Percentiles rank a stretch among this genome's conserved stretches.
These are phyloP conservation scores for Gamsiella multidivaricata DNA, from an alignment of 192 early-diverging fungal species.

Conservation along the genomic window DNA sequence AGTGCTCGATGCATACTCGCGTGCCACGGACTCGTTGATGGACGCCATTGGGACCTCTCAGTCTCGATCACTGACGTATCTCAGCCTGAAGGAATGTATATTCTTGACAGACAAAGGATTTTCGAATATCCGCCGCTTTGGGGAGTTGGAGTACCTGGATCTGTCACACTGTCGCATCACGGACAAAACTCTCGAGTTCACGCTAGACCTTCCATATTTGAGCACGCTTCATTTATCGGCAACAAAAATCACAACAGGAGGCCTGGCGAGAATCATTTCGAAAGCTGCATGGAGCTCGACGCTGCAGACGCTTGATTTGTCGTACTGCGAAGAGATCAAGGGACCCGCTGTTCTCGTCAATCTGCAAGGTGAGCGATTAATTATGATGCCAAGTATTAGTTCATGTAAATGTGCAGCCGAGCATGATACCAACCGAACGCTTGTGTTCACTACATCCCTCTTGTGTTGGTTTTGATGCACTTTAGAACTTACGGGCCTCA, in stretches of 20 bases:
- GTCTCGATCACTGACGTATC: conserved; percentile 37
- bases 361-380: conserved; percentile 40
- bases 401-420: too few relatives aligned
- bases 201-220: conserved; percentile 30
- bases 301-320: conserved; percentile 51
- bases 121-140: conserved; percentile 46
- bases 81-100: conserved; percentile 57
- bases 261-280: conserved; percentile 43
- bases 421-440: too few relatives aligned
- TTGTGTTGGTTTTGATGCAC: too few relatives aligned
- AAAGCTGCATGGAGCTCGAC: conserved; percentile 28
- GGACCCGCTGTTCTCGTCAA: conserved; percentile 27
- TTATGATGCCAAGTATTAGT: too few relatives aligned
- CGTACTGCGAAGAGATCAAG: conserved; percentile 48
- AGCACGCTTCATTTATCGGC: conserved; percentile 53
- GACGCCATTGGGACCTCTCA: conserved; percentile 50
- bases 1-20: conserved; percentile 56
- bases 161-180: conserved; percentile 60
- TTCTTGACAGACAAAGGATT: conserved; percentile 60
- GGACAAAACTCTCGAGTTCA: conserved; percentile 54
- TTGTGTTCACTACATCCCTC: too few relatives aligned
- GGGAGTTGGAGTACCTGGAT: conserved; percentile 58
- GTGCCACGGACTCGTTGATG: conserved; percentile 61
- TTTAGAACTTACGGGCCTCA: conserved; percentile 34
- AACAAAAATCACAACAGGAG: conserved; percentile 66